A percentile compares a stretch with the other conserved stretches of the same genome.
phyloP scores from a whole-genome alignment of 2,329 filamentous ascomycete genomes.

The Fusarium liriodendri region DNA sequence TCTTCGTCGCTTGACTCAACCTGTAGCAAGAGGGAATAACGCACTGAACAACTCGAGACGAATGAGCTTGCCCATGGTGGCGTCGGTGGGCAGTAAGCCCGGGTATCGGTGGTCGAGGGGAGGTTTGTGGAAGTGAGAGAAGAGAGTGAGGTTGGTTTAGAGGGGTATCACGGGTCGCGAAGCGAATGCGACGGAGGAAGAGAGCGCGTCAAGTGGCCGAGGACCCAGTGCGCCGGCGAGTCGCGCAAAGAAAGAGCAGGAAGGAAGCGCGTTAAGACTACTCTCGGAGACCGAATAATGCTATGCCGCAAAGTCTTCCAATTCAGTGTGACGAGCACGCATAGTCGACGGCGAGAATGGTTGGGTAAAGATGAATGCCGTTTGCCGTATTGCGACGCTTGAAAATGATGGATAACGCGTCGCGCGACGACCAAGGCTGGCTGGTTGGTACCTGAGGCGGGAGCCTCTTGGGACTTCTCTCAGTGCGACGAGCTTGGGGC shows the following conservation, averaged over 20 bases:
- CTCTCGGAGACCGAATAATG: constrained; percentile 7
- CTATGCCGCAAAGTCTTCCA: constrained; percentile 14
- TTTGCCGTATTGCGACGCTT: constrained; percentile 31
- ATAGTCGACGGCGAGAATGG: constrained; percentile 21
- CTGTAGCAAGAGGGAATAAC: constrained; percentile 46
- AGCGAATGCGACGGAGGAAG: constrained; percentile 33
- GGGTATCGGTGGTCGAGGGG: constrained; percentile 5
- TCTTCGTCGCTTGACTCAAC: not conserved
- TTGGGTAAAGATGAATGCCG: constrained; percentile 4
- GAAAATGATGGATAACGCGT: constrained; percentile 40
- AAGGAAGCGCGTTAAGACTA: not conserved
- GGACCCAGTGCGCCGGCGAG: constrained; percentile 32
- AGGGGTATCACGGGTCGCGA: constrained; percentile 33
- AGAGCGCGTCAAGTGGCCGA: constrained; percentile 39
- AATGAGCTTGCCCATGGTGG: constrained; percentile 93
- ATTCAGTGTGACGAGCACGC: constrained; percentile 6
- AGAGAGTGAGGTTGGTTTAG: constrained; percentile 20
- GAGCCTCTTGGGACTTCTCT: constrained; percentile 13
- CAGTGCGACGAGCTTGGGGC: not conserved
- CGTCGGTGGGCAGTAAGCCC: constrained; percentile 31
- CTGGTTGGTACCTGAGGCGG: constrained; percentile 10
- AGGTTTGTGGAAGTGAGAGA: constrained; percentile 11
- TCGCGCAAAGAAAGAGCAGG: constrained; percentile 22
- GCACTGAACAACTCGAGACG: constrained; percentile 93
- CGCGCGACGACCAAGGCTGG: constrained; percentile 35